A percentile compares a stretch with the other conserved stretches of the same genome.
phyloP scores from a whole-genome alignment of 768 basidiomycete species.

The Tulasnella sp. region DNA sequence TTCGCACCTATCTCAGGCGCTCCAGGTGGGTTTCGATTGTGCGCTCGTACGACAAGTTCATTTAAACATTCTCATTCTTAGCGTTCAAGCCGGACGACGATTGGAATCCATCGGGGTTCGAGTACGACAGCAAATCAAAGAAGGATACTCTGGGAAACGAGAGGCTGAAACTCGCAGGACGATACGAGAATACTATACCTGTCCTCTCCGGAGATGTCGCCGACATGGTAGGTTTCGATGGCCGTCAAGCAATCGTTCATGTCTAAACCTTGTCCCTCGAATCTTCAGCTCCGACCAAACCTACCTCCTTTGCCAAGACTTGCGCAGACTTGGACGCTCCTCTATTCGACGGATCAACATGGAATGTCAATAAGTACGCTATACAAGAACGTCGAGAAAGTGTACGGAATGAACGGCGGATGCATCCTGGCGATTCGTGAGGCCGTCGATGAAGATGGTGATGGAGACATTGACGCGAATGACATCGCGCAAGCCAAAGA shows the following conservation, averaged over 20 bases:
- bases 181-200: constrained; percentile 41
- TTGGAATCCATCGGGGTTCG: constrained; percentile 57
- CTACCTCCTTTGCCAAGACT: constrained; percentile 67
- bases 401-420: constrained; percentile 31
- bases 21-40: constrained; percentile 32
- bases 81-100: constrained; percentile 50
- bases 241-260: neutral
- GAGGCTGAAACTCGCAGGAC: constrained; percentile 39
- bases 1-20: constrained; percentile 49
- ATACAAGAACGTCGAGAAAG: constrained; percentile 34
- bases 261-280: neutral
- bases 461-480: neutral
- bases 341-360: constrained; percentile 90
- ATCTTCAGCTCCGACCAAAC: constrained; percentile 50
- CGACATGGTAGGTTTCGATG: constrained; percentile 39
- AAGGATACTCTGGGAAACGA: constrained; percentile 30
- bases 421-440: constrained; percentile 56
- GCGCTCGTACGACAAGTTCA: neutral
- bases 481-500: neutral
- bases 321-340: constrained; percentile 57
- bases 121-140: constrained; percentile 23
- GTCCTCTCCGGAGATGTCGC: constrained; percentile 47
- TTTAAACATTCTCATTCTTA: neutral
- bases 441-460: constrained; percentile 29
- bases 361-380: constrained; percentile 87